These are phyloP conservation scores for Globisporangium ultimum DNA, from an alignment of 352 stramenopile species.

Conservation along the genomic window DNA sequence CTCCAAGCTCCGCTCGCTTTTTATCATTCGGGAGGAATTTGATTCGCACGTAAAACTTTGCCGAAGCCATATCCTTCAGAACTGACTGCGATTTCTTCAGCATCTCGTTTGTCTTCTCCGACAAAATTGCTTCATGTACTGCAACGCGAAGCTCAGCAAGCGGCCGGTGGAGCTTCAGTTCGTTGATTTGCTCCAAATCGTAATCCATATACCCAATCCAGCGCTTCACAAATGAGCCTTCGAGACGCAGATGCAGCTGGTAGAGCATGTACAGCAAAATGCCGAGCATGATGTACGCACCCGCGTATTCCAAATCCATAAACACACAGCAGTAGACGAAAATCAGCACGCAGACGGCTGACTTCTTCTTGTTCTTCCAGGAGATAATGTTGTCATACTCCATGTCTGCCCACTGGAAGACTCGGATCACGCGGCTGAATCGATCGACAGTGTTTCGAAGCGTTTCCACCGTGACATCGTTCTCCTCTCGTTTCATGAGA, in stretches of 20 bases:
- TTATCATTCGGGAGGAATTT: constrained; percentile 81
- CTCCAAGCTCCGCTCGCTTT: constrained; percentile 32
- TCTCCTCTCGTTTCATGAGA: constrained; percentile 60
- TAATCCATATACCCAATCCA: constrained; percentile 85
- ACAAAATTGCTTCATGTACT: constrained; percentile 69
- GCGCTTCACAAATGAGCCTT: constrained; percentile 53
- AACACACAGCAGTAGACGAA: constrained; percentile 72
- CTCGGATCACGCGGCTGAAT: constrained; percentile 58
- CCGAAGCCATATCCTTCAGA: constrained; percentile 55
- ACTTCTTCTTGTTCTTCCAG: constrained; percentile 86
- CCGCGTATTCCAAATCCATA: constrained; percentile 68
- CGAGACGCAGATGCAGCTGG: constrained; percentile 60
- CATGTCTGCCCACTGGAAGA: constrained; percentile 71
- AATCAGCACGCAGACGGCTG: constrained; percentile 45
- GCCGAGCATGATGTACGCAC: constrained; percentile 60
- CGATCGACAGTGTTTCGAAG: constrained; percentile 73
- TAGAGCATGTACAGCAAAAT: constrained; percentile 80
- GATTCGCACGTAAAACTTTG: constrained; percentile 73
- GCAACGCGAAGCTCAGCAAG: constrained; percentile 67
- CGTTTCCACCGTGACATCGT: constrained; percentile 80
- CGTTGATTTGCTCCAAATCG: constrained; percentile 65
- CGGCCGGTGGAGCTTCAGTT: constrained; percentile 68
- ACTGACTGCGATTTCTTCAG: constrained; percentile 56
- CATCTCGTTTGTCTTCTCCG: constrained; percentile 44
- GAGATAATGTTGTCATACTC: constrained; percentile 79